Percentiles rank a stretch among this genome's conserved stretches.
Evolutionary conservation across 805 yeast species (phyloP).

Genomic region (Sungouiella blattae): DNA sequence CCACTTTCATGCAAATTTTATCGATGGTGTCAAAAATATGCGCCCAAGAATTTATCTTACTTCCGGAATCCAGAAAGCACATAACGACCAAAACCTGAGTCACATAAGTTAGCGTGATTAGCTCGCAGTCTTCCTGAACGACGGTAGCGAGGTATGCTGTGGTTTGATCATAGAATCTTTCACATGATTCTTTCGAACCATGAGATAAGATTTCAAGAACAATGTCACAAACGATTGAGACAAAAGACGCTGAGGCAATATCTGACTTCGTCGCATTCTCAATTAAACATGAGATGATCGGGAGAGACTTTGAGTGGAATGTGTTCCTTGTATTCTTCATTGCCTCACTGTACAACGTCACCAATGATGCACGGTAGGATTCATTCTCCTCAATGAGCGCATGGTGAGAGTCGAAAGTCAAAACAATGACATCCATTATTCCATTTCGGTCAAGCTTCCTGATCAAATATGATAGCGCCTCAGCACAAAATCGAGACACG

Average conservation of each 20-base stretch:
- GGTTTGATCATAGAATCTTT: conserved; percentile 38
- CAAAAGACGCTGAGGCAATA: not conserved
- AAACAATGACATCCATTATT: conserved; percentile 44
- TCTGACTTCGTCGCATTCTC: conserved; percentile 22
- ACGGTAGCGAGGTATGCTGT: conserved; percentile 17
- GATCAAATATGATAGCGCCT: conserved; percentile 79
- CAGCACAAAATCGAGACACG: conserved; percentile 81
- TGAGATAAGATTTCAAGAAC: conserved; percentile 51
- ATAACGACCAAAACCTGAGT: conserved; percentile 45
- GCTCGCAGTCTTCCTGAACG: conserved; percentile 6
- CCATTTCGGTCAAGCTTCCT: conserved; percentile 58
- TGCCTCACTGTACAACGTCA: conserved; percentile 66
- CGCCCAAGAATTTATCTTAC: conserved; percentile 55
- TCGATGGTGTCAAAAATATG: conserved; percentile 19
- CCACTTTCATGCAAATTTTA: conserved; percentile 18
- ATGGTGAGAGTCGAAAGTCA: conserved; percentile 34
- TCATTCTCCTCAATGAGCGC: conserved; percentile 32
- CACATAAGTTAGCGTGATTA: conserved; percentile 12
- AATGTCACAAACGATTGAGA: conserved; percentile 43
- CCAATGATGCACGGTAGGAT: conserved; percentile 56
- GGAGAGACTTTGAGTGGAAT: conserved; percentile 67
- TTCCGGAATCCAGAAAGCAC: conserved; percentile 69
- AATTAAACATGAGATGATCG: conserved; percentile 45
- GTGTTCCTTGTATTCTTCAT: conserved; percentile 67
- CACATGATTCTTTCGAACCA: conserved; percentile 48